Conservation (phyloP, 2,329 filamentous ascomycete genomes). For the Sclerotinia subarctica region DNA sequence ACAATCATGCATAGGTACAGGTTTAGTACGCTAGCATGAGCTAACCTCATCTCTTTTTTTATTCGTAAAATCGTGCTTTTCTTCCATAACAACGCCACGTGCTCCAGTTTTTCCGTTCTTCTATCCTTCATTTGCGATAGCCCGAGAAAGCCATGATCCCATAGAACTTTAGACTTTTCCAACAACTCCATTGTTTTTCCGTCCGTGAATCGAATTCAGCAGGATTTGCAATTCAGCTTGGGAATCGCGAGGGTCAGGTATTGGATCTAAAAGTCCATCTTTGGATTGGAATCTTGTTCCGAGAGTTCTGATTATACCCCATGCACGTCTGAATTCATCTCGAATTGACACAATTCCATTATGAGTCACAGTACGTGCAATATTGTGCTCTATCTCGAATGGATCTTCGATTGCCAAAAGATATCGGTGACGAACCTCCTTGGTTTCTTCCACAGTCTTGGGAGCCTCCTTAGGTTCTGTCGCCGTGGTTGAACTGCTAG, state of each 20-base stretch:
- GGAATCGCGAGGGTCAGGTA: conserved; percentile 18
- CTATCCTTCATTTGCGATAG: not conserved
- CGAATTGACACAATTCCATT: conserved; percentile 77
- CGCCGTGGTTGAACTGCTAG: not conserved
- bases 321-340: conserved; percentile 79
- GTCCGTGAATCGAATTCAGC: conserved; percentile 33
- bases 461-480: conserved; percentile 19
- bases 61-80: not conserved
- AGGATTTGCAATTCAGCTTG: conserved; percentile 28
- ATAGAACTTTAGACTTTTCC: not conserved
- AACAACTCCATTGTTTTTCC: not conserved
- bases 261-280: conserved; percentile 31
- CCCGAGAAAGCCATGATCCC: not conserved
- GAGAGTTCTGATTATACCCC: conserved; percentile 62
- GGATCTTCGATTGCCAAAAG: conserved; percentile 90
- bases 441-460: conserved; percentile 41
- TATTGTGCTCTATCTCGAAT: conserved; percentile 84
- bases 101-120: conserved; percentile 4
- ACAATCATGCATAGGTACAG: not conserved
- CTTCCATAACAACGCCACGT: not conserved
- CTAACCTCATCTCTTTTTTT: not conserved
- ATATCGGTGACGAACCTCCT: conserved; percentile 75
- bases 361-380: conserved; percentile 81
- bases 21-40: not conserved
- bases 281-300: conserved; percentile 40